phyloP scores from a whole-genome alignment of 208 protist genomes.

The Crithidia thermophila region DNA sequence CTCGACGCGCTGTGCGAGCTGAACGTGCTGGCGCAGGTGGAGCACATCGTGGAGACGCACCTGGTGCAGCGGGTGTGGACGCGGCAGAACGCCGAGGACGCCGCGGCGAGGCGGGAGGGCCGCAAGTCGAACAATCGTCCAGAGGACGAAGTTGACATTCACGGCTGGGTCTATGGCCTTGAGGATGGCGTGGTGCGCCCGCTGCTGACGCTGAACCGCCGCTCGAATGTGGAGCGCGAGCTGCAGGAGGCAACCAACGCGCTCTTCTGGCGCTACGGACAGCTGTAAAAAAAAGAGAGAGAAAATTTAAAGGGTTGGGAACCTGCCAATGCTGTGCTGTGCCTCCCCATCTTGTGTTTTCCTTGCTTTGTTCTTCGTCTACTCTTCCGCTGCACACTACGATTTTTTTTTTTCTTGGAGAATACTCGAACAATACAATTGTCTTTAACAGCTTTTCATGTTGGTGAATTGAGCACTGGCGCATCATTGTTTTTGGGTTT shows the following conservation, averaged over 20 bases:
- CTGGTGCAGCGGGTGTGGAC: slow-evolving; percentile 59
- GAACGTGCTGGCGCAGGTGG: slow-evolving; percentile 74
- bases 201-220: slow-evolving; percentile 64
- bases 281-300: slow-evolving; percentile 26
- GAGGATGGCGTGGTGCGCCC: slow-evolving; percentile 64
- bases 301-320: neutral
- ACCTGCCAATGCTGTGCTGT: neutral
- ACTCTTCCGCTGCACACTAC: neutral
- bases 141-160: slow-evolving; percentile 61
- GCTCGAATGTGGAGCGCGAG: slow-evolving; percentile 45
- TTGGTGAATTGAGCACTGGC: too few relatives aligned
- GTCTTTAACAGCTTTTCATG: too few relatives aligned
- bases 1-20: slow-evolving; percentile 74
- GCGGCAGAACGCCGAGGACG: slow-evolving; percentile 54
- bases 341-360: slow-evolving; percentile 3
- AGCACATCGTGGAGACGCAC: slow-evolving; percentile 67
- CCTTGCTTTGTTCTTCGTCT: slow-evolving; percentile 3
- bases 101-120: slow-evolving; percentile 32
- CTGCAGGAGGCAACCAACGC: slow-evolving; percentile 57
- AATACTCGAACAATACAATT: neutral
- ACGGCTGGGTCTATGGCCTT: slow-evolving; percentile 81
- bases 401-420: neutral
- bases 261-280: slow-evolving; percentile 67
- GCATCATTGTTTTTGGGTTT: too few relatives aligned
- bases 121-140: slow-evolving; percentile 26